These are phyloP conservation scores for Yamadazyma ubonensis DNA, from an alignment of 805 yeast species.

Conservation along the genomic window DNA sequence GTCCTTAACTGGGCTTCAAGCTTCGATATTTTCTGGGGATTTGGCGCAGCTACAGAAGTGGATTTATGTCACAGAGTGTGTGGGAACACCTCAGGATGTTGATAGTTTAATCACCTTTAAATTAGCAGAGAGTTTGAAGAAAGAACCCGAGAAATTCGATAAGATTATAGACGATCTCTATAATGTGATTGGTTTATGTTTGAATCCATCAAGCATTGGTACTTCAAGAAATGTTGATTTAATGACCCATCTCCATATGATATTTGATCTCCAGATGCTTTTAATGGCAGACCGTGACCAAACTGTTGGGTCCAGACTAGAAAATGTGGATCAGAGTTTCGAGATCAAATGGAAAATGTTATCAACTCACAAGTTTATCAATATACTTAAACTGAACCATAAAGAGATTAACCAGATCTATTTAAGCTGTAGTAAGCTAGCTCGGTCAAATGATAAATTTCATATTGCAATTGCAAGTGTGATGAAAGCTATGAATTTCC, in stretches of 20 bases:
- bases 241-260: conserved; percentile 37
- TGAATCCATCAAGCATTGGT: conserved; percentile 42
- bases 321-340: conserved; percentile 45
- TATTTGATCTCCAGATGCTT: conserved; percentile 34
- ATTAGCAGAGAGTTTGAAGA: conserved; percentile 42
- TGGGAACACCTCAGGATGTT: conserved; percentile 41
- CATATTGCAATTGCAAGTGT: conserved; percentile 72
- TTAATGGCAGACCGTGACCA: conserved; percentile 10
- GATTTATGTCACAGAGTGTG: conserved; percentile 52
- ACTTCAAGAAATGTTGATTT: conserved; percentile 36
- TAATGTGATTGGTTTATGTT: conserved; percentile 56
- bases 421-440: conserved; percentile 58
- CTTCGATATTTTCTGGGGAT: conserved; percentile 68
- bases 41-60: conserved; percentile 52
- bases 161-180: conserved; percentile 22
- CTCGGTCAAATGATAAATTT: conserved; percentile 64
- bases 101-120: conserved; percentile 60
- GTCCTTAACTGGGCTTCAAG: conserved; percentile 68
- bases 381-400: conserved; percentile 23
- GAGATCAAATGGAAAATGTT: conserved; percentile 59
- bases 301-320: conserved; percentile 26
- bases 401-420: conserved; percentile 42
- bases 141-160: not conserved
- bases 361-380: conserved; percentile 55
- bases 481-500: conserved; percentile 52